Evolutionary conservation across 73 alveolate species (phyloP), one percentile per base, ranked within the genome.

Genomic region (Paramecium pentaurelia): DNA sequence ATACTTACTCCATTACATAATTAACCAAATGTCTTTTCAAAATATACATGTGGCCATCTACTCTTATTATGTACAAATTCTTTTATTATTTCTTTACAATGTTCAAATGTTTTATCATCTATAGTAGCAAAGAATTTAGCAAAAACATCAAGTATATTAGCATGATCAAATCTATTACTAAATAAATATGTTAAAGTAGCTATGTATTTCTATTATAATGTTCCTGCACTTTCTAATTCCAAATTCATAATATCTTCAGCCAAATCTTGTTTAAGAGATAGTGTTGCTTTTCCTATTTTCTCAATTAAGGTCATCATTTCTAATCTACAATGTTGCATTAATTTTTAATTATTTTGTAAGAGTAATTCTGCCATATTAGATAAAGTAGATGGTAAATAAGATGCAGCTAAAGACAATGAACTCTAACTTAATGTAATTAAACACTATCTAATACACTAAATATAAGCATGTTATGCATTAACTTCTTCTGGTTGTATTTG

Each of bases 151-250:
- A 80, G 75, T 4, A 80, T 80, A 49, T 80, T 80, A 73, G 87
- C 87, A 73, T 73, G 87, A 80, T 80, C 91, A 80, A 80, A 80
- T 80, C 91, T 80, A 80, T 80, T 80, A 80, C 91, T 80, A 25
- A 80, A 45, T 28, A 80, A 47, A 80, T 80, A 80, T 3, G 47
- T 49, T 8, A 80, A n/a, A 11, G 58, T 49, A 0, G 91, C 73
- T 25, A 80, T 44, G 6, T 80, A 80, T 49, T 80, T 80, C 22
- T 80, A 25, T 80, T 80, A 28, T 5, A 80, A 42, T 10, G 91
- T 44, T 80, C 77, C 71, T 45, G 71, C 64, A 32, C 18, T 25
- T 8, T 80, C 91, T 45, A 80, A 80, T 45, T 80, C 91, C 12
- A 80, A 25, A 45, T 22, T 44, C 91, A 80, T 42, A 3, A 80